These are phyloP conservation scores for Phialocephala sp. DNA, from an alignment of 2,329 filamentous ascomycete species.

Conservation along the genomic window DNA sequence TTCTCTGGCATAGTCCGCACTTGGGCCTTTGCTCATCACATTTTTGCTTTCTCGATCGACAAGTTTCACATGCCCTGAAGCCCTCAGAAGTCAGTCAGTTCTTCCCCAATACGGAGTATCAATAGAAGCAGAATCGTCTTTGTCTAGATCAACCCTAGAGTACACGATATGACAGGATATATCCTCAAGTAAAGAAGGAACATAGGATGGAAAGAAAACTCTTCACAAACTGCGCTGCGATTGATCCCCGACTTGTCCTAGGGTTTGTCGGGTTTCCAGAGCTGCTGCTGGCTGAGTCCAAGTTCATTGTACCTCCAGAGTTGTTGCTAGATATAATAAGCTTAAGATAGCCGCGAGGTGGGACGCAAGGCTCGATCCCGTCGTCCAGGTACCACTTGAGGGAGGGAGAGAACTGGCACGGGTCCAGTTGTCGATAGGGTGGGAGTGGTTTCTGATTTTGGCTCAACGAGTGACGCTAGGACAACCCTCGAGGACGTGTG, in stretches of 20 bases:
- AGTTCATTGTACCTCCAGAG: slow-evolving; percentile 32
- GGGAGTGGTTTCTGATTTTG: not conserved
- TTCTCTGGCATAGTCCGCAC: slow-evolving; percentile 62
- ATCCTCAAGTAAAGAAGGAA: not conserved
- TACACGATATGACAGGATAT: not conserved
- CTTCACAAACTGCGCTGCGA: slow-evolving; percentile 49
- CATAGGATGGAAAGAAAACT: not conserved
- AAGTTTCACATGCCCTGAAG: slow-evolving; percentile 61
- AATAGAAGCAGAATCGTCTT: not conserved
- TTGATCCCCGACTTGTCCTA: slow-evolving; percentile 49
- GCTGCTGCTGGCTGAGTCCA: slow-evolving; percentile 36
- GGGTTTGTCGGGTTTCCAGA: slow-evolving; percentile 43
- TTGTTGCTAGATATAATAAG: not conserved
- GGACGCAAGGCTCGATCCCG: not conserved
- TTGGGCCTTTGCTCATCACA: slow-evolving; percentile 68
- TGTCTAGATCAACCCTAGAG: not conserved
- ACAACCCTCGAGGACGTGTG: not conserved
- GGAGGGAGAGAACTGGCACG: not conserved
- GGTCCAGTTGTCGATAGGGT: slow-evolving; percentile 1
- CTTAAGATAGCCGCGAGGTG: not conserved
- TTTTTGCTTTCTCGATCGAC: slow-evolving; percentile 65
- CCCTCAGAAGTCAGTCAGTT: not conserved
- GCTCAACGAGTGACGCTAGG: slow-evolving; percentile 7
- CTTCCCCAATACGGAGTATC: not conserved
- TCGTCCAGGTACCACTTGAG: not conserved